Evolutionary conservation across 371 early-diverging fungal genomes (phyloP).

Genomic region (Homolaphlyctis polyrhiza): DNA sequence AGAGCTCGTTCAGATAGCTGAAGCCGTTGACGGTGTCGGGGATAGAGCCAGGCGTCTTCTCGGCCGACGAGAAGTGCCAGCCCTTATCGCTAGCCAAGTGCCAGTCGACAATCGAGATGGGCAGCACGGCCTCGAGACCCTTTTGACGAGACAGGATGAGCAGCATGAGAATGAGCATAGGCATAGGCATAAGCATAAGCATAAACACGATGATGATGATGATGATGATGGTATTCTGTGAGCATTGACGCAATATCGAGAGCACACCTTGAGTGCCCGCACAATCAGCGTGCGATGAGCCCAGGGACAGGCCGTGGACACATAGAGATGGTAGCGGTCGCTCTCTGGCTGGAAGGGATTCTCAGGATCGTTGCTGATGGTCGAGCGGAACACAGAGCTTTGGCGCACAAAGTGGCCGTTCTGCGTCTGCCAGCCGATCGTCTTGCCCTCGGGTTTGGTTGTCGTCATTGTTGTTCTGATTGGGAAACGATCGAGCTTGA

Average conservation of each 20-base stretch:
- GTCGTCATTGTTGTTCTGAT: neutral
- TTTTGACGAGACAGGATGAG: slow-evolving; percentile 59
- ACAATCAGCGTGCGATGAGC: slow-evolving; percentile 86
- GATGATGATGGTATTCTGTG: too few relatives aligned
- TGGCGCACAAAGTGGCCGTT: neutral
- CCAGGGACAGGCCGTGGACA: slow-evolving; percentile 69
- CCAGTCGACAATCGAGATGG: slow-evolving; percentile 73
- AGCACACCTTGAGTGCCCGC: slow-evolving; percentile 25
- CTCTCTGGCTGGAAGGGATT: slow-evolving; percentile 37
- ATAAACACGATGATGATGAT: too few relatives aligned
- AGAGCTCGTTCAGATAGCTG: slow-evolving; percentile 73
- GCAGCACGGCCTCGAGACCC: slow-evolving; percentile 75
- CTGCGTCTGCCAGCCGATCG: neutral
- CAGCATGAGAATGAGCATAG: too few relatives aligned
- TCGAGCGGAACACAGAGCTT: neutral
- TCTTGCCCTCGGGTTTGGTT: neutral
- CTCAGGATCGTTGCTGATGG: neutral
- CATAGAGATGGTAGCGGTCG: slow-evolving; percentile 37
- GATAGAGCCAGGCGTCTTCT: slow-evolving; percentile 73
- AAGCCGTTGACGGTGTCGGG: slow-evolving; percentile 71
- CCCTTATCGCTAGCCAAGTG: slow-evolving; percentile 73
- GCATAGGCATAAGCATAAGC: too few relatives aligned
- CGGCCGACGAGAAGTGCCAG: slow-evolving; percentile 58
- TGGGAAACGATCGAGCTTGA: too few relatives aligned
- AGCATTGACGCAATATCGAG: neutral